Evolutionary conservation across 371 early-diverging fungal genomes (phyloP).

Genomic region (Actinomortierella wolfii): DNA sequence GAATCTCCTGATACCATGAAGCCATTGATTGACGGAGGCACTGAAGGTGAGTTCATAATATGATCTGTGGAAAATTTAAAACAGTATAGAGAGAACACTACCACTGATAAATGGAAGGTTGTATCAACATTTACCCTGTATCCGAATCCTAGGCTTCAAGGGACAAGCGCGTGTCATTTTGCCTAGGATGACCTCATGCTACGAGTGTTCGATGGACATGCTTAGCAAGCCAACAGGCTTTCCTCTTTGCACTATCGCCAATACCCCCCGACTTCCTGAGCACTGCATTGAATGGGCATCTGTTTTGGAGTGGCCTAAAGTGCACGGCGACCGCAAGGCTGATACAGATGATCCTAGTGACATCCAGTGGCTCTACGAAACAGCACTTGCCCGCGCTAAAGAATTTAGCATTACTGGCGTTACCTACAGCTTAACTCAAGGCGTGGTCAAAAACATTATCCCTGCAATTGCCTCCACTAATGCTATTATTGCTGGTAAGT

Average conservation of each 20-base stretch:
- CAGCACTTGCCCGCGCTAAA: slow-evolving; percentile 75
- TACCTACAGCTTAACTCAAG: slow-evolving; percentile 91
- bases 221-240: slow-evolving; percentile 63
- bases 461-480: slow-evolving; percentile 81
- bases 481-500: slow-evolving; percentile 66
- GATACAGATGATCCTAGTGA: slow-evolving; percentile 94
- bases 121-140: no score
- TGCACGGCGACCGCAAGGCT: slow-evolving; percentile 75
- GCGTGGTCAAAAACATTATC: slow-evolving; percentile 88
- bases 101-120: not conserved
- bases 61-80: no score
- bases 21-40: slow-evolving; percentile 95
- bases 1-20: slow-evolving; percentile 74
- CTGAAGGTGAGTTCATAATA: slow-evolving; percentile 72
- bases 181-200: slow-evolving; percentile 80
- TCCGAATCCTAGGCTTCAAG: slow-evolving; percentile 78
- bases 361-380: slow-evolving; percentile 84
- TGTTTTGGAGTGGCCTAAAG: slow-evolving; percentile 88
- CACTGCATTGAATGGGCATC: slow-evolving; percentile 92
- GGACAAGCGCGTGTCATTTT: slow-evolving; percentile 94
- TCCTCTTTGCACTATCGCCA: slow-evolving; percentile 75
- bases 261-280: slow-evolving; percentile 89
- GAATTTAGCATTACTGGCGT: slow-evolving; percentile 89
- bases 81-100: not conserved
- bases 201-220: slow-evolving; percentile 86